Percentiles rank a stretch among this genome's conserved stretches.
Conservation (phyloP, 2,329 filamentous ascomycete genomes). For the Stagonosporopsis chrysanthemi region DNA sequence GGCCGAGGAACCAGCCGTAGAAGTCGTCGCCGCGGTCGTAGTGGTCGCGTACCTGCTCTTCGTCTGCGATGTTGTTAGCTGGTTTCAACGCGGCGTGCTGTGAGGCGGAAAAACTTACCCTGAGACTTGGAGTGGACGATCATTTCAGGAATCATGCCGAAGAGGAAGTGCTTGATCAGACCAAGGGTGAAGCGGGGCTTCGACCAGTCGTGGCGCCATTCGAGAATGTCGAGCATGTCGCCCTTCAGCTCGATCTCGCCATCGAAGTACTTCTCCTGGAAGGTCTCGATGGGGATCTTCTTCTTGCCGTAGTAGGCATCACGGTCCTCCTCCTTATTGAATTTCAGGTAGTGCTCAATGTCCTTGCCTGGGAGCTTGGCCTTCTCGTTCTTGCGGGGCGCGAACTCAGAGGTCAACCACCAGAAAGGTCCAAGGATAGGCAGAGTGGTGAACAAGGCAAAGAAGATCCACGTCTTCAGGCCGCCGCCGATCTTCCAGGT, state of each 20-base stretch:
- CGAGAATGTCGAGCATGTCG: slow-evolving; percentile 85
- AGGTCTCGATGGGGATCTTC: slow-evolving; percentile 90
- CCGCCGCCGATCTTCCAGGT: slow-evolving; percentile 86
- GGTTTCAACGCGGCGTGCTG: neutral
- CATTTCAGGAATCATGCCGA: slow-evolving; percentile 86
- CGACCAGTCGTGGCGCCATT: slow-evolving; percentile 97
- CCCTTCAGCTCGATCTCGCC: slow-evolving; percentile 95
- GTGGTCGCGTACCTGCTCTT: slow-evolving; percentile 97
- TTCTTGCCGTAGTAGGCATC: slow-evolving; percentile 77
- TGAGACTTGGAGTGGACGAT: slow-evolving; percentile 93
- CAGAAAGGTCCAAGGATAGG: slow-evolving; percentile 86
- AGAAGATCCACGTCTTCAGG: slow-evolving; percentile 85
- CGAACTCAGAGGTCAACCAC: slow-evolving; percentile 78
- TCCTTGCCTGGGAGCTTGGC: slow-evolving; percentile 83
- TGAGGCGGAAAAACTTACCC: slow-evolving; percentile 60
- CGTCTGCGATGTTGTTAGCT: slow-evolving; percentile 65
- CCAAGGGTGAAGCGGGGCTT: slow-evolving; percentile 88
- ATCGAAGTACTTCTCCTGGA: slow-evolving; percentile 98
- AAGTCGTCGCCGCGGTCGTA: slow-evolving; percentile 99
- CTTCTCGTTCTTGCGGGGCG: slow-evolving; percentile 92
- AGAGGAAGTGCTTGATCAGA: slow-evolving; percentile 87
- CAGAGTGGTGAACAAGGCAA: slow-evolving; percentile 77
- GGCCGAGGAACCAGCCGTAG: slow-evolving; percentile 97
- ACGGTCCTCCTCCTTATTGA: slow-evolving; percentile 69
- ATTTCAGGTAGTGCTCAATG: slow-evolving; percentile 88